Evolutionary conservation across 495 filamentous ascomycete genomes (phyloP).

Genomic region (Podospora comata): DNA sequence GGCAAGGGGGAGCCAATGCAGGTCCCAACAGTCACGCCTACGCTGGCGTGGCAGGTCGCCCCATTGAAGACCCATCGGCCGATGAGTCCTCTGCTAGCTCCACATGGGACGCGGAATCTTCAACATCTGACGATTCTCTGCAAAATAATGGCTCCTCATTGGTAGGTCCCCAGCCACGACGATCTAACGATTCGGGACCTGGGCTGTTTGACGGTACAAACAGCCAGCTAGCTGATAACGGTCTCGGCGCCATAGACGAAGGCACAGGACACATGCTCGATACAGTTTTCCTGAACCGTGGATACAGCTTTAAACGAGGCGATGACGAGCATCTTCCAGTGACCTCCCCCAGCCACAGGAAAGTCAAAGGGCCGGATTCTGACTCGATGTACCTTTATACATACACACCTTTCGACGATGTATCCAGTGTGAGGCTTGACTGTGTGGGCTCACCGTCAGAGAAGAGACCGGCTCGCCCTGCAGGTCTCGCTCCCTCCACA

Average conservation of each 20-base stretch:
- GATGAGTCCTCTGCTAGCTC: slow-evolving; percentile 11
- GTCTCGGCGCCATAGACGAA: neutral
- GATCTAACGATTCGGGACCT: neutral
- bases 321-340: slow-evolving; percentile 1
- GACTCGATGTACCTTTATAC: neutral
- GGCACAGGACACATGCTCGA: neutral
- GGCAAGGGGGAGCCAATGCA: neutral
- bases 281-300: neutral
- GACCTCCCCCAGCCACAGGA: neutral
- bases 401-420: neutral
- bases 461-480: neutral
- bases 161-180: neutral
- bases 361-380: neutral
- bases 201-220: neutral
- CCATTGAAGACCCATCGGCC: neutral
- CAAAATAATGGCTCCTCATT: neutral
- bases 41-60: neutral
- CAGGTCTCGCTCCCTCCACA: neutral
- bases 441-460: neutral
- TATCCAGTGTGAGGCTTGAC: neutral
- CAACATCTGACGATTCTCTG: neutral
- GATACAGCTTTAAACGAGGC: slow-evolving; percentile 1
- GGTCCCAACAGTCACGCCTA: neutral
- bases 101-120: neutral
- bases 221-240: neutral